Base-by-base conservation (phyloP, 441 rosid genomes). In the Brassica balearica region DNA sequence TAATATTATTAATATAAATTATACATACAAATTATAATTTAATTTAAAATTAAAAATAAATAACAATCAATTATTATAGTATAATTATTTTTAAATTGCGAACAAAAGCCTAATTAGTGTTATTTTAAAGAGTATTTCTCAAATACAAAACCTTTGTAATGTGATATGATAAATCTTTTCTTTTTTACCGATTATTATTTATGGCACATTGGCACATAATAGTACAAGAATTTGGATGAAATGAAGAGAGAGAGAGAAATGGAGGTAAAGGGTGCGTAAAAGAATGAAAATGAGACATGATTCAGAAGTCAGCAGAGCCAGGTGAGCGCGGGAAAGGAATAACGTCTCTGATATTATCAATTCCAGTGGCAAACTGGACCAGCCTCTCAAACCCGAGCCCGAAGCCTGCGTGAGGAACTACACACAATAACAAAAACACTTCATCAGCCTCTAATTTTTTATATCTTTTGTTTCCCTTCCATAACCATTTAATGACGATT, bases 321-420 rank as follows among this genome's bases (percentile, higher is more conserved):
- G 99, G 95, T 15, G 94, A 65, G 23, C 98, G 88, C 5, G 98
- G 99, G 83, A 92, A 96, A 69, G 98, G 98, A 77, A 92, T 93
- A 10, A 87, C 90, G 55, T 95, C 99, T 86, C 96, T 83, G 84
- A 93, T 95, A 62, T 95, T 95, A 46, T 93, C 98, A 15, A 95
- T 79, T 70, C 98, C 99, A 7, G 98, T 93, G 12, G 93, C 95
- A 67, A 95, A 93, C 51, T 95, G 99, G 75, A 93, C 99, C 34
- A 93, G 93, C 86, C 99, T 91, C 82, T 95, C 99, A 59, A 95
- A 95, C 2, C 99, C 98, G 43, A 92, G 82, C 23, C 99, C 98
- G 20, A 92, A 95, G 3, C 98, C 99, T 10, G 99, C 93, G 74
- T 95, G 99, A 75, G 98, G 97, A 89, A 95, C 99, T 95, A 89